Evolutionary conservation across 495 filamentous ascomycete genomes (phyloP).

Genomic region (Lophiotrema nucula): DNA sequence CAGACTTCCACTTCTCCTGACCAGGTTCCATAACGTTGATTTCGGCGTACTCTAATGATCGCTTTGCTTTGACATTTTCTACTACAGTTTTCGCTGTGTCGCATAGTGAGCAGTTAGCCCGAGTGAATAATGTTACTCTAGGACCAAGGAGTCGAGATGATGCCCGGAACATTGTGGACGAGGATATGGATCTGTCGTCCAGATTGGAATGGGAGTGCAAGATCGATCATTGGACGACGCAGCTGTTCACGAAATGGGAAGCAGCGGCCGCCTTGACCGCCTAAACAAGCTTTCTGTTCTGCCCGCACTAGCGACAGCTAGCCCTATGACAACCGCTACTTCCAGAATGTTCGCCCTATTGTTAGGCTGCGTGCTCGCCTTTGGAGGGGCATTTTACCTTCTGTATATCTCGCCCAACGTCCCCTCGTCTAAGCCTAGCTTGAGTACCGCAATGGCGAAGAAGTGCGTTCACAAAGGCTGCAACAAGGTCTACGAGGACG

Average conservation of each 20-base stretch:
- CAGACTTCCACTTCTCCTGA: conserved; percentile 67
- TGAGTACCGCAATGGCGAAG: conserved; percentile 60
- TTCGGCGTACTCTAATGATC: conserved; percentile 74
- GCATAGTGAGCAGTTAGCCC: conserved; percentile 76
- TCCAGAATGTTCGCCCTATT: no score
- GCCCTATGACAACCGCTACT: conserved; percentile 27
- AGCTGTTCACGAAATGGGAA: neutral
- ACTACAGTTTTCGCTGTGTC: conserved; percentile 70
- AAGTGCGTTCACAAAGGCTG: conserved; percentile 98
- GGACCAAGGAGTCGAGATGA: conserved; percentile 41
- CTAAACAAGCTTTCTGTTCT: conserved; percentile 19
- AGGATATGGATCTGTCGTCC: no score
- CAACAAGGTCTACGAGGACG: conserved; percentile 80
- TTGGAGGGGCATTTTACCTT: no score
- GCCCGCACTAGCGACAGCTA: conserved; percentile 7
- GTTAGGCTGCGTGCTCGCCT: no score
- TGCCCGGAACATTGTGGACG: conserved; percentile 24
- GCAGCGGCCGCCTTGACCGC: conserved; percentile 11
- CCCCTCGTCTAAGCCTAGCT: no score
- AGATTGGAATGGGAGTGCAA: neutral
- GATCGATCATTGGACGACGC: neutral
- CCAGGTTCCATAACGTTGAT: conserved; percentile 70
- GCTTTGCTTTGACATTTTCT: conserved; percentile 64
- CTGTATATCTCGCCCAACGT: no score
- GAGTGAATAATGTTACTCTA: conserved; percentile 80